phyloP scores from a whole-genome alignment of 164 flowering plant genomes.

The Tetrastigma voinierianum region DNA sequence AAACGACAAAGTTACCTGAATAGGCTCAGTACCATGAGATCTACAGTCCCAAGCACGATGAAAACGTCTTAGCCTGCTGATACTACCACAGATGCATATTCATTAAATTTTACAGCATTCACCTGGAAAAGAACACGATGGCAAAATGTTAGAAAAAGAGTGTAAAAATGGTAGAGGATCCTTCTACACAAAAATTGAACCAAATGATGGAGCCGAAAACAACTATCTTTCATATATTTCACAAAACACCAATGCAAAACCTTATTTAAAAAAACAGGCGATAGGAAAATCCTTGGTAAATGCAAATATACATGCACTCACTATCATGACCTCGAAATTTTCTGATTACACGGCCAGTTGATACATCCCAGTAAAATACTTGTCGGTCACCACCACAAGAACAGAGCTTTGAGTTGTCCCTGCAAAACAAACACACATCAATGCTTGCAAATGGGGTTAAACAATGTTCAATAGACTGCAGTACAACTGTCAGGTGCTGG shows the following conservation, averaged over 20 bases:
- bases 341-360: conserved; percentile 80
- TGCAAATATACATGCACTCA: conserved; percentile 37
- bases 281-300: background rate
- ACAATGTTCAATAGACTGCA: too few species aligned
- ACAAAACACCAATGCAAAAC: background rate
- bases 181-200: background rate
- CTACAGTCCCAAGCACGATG: conserved; percentile 96
- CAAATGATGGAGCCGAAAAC: background rate
- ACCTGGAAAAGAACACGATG: conserved; percentile 43
- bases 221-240: background rate
- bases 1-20: conserved; percentile 51
- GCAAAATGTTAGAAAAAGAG: background rate
- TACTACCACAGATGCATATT: conserved; percentile 77
- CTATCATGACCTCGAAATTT: conserved; percentile 96
- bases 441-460: too few species aligned
- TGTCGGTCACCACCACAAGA: conserved; percentile 98
- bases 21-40: conserved; percentile 92
- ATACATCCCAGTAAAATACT: conserved; percentile 89
- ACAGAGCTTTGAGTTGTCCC: conserved; percentile 72
- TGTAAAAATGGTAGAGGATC: too few species aligned
- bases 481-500: too few species aligned
- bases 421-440: conserved; percentile 25
- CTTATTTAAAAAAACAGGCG: background rate
- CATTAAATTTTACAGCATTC: conserved; percentile 93
- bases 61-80: conserved; percentile 96